Percentiles rank a stretch among this genome's conserved stretches.
Conservation (phyloP, 345 rosid genomes). For the Rhodomyrtus tomentosa region DNA sequence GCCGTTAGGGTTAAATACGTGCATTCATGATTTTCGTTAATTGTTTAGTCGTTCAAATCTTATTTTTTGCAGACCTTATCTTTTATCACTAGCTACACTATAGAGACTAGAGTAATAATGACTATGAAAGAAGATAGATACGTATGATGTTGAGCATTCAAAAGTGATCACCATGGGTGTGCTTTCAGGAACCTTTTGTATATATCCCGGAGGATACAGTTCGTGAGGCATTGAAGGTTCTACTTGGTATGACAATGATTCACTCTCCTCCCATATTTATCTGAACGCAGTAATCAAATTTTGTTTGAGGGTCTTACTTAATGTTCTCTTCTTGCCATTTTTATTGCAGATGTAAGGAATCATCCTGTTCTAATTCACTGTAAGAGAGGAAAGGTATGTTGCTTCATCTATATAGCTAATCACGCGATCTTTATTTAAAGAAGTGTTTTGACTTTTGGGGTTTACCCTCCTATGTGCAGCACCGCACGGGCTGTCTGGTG, state of each 20-base stretch:
- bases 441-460: neutral
- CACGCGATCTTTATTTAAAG: neutral
- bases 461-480: constrained; percentile 31
- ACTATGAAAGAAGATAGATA: neutral
- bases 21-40: neutral
- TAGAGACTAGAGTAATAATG: neutral
- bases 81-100: neutral
- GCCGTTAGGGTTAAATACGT: neutral
- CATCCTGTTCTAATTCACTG: constrained; percentile 91
- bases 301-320: neutral
- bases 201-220: constrained; percentile 69
- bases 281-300: neutral
- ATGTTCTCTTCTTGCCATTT: neutral
- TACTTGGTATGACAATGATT: constrained; percentile 46
- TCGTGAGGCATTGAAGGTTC: constrained; percentile 81
- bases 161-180: neutral
- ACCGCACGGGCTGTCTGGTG: constrained; percentile 88
- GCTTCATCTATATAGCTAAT: neutral
- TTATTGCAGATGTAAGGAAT: constrained; percentile 60
- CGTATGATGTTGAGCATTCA: neutral
- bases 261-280: neutral
- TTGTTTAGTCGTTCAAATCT: neutral
- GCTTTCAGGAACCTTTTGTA: constrained; percentile 69
- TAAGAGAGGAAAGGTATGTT: constrained; percentile 80
- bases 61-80: neutral